phyloP scores from a whole-genome alignment of 768 basidiomycete species.

The Boletus subcaerulescens region DNA sequence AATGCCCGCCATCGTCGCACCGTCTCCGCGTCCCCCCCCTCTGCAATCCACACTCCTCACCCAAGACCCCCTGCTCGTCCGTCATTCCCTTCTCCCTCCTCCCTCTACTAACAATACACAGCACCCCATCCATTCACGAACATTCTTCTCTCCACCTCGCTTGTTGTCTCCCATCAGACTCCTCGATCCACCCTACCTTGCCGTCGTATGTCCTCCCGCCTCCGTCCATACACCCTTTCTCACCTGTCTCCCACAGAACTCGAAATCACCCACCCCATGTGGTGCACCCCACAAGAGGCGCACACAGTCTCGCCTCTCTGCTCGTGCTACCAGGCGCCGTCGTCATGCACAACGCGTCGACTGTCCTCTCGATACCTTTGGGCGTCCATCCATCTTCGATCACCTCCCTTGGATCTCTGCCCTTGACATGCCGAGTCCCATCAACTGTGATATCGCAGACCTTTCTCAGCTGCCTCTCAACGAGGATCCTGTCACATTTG shows the following conservation, averaged over 20 bases:
- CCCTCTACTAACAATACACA: conserved; percentile 11
- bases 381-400: conserved; percentile 47
- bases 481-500: conserved; percentile 20
- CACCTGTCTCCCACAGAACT: conserved; percentile 30
- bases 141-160: conserved; percentile 29
- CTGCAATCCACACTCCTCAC: conserved; percentile 13
- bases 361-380: conserved; percentile 36
- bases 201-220: conserved; percentile 15
- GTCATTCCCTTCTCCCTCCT: background rate
- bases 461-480: conserved; percentile 53
- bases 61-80: conserved; percentile 3
- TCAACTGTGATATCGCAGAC: conserved; percentile 60
- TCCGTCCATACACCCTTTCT: background rate
- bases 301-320: conserved; percentile 28
- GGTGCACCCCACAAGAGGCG: conserved; percentile 37
- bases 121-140: conserved; percentile 17
- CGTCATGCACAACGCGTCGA: conserved; percentile 43
- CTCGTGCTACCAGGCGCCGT: conserved; percentile 41
- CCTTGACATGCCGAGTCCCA: conserved; percentile 46
- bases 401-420: conserved; percentile 66
- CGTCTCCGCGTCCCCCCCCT: conserved; percentile 35
- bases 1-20: conserved; percentile 45
- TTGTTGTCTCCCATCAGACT: conserved; percentile 40
- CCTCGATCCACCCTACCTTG: conserved; percentile 24
- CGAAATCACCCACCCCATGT: conserved; percentile 40